phyloP scores from a whole-genome alignment of 371 early-diverging fungal species.

The Chytridium lagenaria region DNA sequence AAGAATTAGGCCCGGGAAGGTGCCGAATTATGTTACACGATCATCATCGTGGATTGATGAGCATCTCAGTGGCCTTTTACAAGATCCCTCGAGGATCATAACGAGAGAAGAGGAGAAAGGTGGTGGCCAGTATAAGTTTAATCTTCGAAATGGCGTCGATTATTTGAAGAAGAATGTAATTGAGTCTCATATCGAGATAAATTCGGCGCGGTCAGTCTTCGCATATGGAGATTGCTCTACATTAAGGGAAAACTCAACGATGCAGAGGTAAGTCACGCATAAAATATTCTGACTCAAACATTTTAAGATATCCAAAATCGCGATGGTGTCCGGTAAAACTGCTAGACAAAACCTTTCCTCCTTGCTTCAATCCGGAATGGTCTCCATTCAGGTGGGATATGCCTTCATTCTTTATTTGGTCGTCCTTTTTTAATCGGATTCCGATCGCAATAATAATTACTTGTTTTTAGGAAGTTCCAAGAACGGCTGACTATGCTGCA shows the following conservation, averaged over 20 bases:
- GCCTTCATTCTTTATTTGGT: slow-evolving; percentile 5
- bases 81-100: slow-evolving; percentile 70
- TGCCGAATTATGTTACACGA: neutral
- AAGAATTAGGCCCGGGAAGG: neutral
- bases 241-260: slow-evolving; percentile 87
- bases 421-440: neutral
- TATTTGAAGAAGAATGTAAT: slow-evolving; percentile 67
- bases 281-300: neutral
- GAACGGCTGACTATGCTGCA: slow-evolving; percentile 84
- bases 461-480: slow-evolving; percentile 76
- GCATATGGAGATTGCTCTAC: slow-evolving; percentile 76
- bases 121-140: slow-evolving; percentile 73
- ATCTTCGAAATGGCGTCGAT: slow-evolving; percentile 29
- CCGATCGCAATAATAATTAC: neutral
- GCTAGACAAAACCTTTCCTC: slow-evolving; percentile 74
- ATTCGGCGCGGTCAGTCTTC: slow-evolving; percentile 74
- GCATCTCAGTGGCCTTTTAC: slow-evolving; percentile 70
- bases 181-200: slow-evolving; percentile 73
- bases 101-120: slow-evolving; percentile 73
- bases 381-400: slow-evolving; percentile 71
- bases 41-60: slow-evolving; percentile 40
- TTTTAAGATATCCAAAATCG: slow-evolving; percentile 68
- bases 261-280: slow-evolving; percentile 57
- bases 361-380: slow-evolving; percentile 70
- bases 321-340: slow-evolving; percentile 77